phyloP scores from a whole-genome alignment of 2,329 filamentous ascomycete genomes.

The Cladosporium sp. region DNA sequence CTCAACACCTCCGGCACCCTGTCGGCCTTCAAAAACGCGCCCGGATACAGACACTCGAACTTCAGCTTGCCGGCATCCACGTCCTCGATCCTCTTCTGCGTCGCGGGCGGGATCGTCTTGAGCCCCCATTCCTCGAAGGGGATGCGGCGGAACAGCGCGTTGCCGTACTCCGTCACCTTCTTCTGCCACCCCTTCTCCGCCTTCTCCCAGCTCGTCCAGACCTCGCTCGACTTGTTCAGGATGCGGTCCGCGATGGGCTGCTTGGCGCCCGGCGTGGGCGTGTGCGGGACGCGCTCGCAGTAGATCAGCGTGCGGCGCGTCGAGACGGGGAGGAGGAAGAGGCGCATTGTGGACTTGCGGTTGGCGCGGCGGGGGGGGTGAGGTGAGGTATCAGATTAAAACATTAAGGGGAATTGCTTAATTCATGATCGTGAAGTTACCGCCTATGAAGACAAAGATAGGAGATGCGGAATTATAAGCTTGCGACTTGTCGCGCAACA shows the following conservation, averaged over 20 bases:
- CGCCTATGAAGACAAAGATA: background rate
- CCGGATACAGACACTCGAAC: conserved; percentile 56
- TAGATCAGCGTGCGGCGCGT: conserved; percentile 87
- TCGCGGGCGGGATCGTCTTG: conserved; percentile 85
- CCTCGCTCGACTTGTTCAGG: conserved; percentile 63
- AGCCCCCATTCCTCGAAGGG: conserved; percentile 97
- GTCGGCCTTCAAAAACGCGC: conserved; percentile 56
- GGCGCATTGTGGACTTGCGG: conserved; percentile 57
- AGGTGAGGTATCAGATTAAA: background rate
- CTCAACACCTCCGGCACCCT: conserved; percentile 49
- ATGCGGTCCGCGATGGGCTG: conserved; percentile 61
- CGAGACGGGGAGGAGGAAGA: conserved; percentile 90
- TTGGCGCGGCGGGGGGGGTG: background rate
- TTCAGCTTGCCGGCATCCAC: conserved; percentile 57
- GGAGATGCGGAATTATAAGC: background rate
- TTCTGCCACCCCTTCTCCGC: conserved; percentile 71
- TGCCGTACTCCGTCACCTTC: conserved; percentile 77
- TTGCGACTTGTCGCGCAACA: background rate
- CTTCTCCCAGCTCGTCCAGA: conserved; percentile 84
- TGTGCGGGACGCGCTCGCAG: conserved; percentile 61
- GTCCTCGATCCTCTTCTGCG: conserved; percentile 57
- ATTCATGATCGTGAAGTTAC: background rate
- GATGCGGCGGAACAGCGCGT: conserved; percentile 76
- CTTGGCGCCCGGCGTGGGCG: conserved; percentile 39
- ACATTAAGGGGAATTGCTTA: background rate